Evolutionary conservation across 2,329 filamentous ascomycete genomes (phyloP), one percentile per base, ranked within the genome.

Genomic region (Epichloe coenophiala): DNA sequence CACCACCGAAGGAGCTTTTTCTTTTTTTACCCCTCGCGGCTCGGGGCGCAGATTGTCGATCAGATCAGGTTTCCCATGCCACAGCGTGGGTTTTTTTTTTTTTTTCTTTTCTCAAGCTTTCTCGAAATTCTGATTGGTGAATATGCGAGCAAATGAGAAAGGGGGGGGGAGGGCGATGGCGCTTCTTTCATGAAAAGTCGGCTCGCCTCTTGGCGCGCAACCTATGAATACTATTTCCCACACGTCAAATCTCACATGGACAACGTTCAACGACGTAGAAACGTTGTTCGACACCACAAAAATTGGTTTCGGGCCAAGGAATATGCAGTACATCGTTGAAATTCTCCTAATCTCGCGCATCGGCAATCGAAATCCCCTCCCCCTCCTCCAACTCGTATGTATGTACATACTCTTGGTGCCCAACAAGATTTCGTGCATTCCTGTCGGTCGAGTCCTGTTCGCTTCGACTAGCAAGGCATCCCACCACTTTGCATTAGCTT

Each of bases 371-470:
- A 27, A 8, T 27, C 23, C 7, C 27, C 27, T 2, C 7, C 23
- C 5, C 2, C 7, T 27, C 23, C 6, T 27, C 23, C 23, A 7
- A 17, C 23, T 27, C 23, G 23, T 6, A 23, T 1, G 5, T 11
- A 11, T 6, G 23, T 11, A 11, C 39, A 3, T 33, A 43, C 23
- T 27, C 42, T 45, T 49, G 48, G n/a, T 45, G 41, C 21, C 48
- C 48, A 45, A 49, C 41, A 39, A n/a, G 41, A 45, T 49, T 49
- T 39, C 23, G 35, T 40, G 11, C 23, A 45, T 49, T 36, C 8
- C 33, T 13, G 12, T 17, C 13, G 27, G 12, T 27, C 13, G 27
- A 9, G 17, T 15, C 9, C 23, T 8, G 21, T 23, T 17, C 3
- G 21, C 11, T 12, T 42, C 39, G 46, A 23, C 39, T 35, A 21